Evolutionary conservation across 2,329 filamentous ascomycete species (phyloP).

Genomic region (Phyllosticta citrichinensis): DNA sequence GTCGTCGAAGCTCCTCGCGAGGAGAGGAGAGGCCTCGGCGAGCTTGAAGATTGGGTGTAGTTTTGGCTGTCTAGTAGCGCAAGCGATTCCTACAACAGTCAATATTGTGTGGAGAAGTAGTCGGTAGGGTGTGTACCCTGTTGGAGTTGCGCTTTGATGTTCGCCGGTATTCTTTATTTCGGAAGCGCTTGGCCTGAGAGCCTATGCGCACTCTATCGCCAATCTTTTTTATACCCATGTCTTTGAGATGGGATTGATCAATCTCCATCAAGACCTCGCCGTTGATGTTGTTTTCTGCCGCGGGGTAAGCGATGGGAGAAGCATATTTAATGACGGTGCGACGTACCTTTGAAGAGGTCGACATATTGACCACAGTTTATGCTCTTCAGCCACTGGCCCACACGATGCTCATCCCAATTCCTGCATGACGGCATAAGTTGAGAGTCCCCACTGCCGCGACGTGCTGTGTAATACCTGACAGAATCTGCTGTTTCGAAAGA

Average conservation of each 20-base stretch:
- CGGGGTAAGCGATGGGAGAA: neutral
- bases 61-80: slow-evolving; percentile 62
- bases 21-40: slow-evolving; percentile 52
- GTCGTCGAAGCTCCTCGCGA: slow-evolving; percentile 35
- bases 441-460: neutral
- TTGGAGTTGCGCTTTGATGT: slow-evolving; percentile 57
- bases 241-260: slow-evolving; percentile 90
- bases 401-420: slow-evolving; percentile 79
- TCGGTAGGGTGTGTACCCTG: slow-evolving; percentile 49
- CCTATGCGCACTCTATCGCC: slow-evolving; percentile 84
- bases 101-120: slow-evolving; percentile 9
- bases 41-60: slow-evolving; percentile 53
- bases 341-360: slow-evolving; percentile 62
- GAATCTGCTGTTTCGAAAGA: slow-evolving; percentile 59
- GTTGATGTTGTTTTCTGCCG: slow-evolving; percentile 78
- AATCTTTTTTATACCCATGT: slow-evolving; percentile 97
- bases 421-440: slow-evolving; percentile 27
- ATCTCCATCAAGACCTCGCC: slow-evolving; percentile 94
- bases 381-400: slow-evolving; percentile 80
- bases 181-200: slow-evolving; percentile 39
- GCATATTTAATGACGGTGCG: neutral
- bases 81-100: slow-evolving; percentile 60
- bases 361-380: slow-evolving; percentile 95
- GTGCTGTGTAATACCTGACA: slow-evolving; percentile 26
- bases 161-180: slow-evolving; percentile 39